These are phyloP conservation scores for Phylloporus sp. DNA, from an alignment of 768 basidiomycete species.

Conservation along the genomic window DNA sequence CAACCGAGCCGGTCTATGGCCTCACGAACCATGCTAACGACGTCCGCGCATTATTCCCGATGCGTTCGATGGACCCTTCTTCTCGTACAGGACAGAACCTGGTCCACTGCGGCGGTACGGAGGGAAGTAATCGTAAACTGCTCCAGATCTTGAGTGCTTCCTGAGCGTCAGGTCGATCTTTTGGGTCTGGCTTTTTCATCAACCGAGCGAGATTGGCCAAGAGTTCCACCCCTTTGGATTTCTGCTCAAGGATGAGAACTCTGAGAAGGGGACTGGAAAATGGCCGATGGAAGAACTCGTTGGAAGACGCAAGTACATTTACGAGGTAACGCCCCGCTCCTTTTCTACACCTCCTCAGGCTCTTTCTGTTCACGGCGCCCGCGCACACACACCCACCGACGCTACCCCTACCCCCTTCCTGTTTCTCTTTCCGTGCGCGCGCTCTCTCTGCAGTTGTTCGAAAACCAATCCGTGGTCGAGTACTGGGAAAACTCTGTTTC, in stretches of 20 bases:
- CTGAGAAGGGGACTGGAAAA: slow-evolving; percentile 25
- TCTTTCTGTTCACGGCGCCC: slow-evolving; percentile 17
- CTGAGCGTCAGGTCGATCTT: slow-evolving; percentile 1
- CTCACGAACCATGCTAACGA: slow-evolving; percentile 10
- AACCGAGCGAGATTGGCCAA: background rate
- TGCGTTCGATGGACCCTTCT: slow-evolving; percentile 10
- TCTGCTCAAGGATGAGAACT: background rate
- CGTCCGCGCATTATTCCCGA: slow-evolving; percentile 10
- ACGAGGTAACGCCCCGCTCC: slow-evolving; percentile 29
- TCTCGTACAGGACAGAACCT: slow-evolving; percentile 4
- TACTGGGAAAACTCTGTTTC: slow-evolving; percentile 97
- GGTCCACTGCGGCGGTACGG: slow-evolving; percentile 2
- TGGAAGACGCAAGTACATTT: slow-evolving; percentile 46
- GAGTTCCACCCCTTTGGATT: slow-evolving; percentile 4
- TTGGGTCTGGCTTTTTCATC: slow-evolving; percentile 9
- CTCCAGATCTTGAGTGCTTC: slow-evolving; percentile 8
- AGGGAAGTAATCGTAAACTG: slow-evolving; percentile 1
- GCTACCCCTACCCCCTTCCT: background rate
- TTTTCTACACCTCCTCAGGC: slow-evolving; percentile 11
- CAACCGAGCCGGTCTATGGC: background rate
- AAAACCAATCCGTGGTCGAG: slow-evolving; percentile 91
- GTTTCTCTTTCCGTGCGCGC: background rate
- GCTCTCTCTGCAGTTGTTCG: slow-evolving; percentile 68
- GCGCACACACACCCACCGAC: slow-evolving; percentile 9
- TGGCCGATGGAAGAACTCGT: slow-evolving; percentile 84